A percentile compares a stretch with the other conserved stretches of the same genome.
These are phyloP conservation scores for Elaphomyces granulatus DNA, from an alignment of 495 filamentous ascomycete species.

Conservation along the genomic window DNA sequence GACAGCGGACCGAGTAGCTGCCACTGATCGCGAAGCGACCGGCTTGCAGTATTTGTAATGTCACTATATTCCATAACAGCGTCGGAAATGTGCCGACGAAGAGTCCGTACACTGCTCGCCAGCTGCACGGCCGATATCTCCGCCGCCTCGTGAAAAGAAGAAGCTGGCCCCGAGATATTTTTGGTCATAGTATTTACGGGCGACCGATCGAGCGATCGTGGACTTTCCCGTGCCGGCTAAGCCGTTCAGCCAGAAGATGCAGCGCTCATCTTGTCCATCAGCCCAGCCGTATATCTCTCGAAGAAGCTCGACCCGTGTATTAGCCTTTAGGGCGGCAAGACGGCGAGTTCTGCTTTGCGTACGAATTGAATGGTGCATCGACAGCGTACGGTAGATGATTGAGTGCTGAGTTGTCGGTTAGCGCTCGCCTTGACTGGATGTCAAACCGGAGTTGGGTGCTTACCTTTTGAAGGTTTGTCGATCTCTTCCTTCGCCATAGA, in stretches of 20 bases:
- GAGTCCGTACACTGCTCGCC: neutral
- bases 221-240: slow-evolving; percentile 34
- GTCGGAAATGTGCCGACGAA: slow-evolving; percentile 13
- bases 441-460: no score
- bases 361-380: slow-evolving; percentile 1
- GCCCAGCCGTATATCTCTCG: slow-evolving; percentile 2
- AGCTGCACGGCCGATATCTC: slow-evolving; percentile 17
- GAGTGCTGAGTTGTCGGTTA: no score
- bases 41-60: slow-evolving; percentile 12
- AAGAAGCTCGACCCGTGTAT: slow-evolving; percentile 2
- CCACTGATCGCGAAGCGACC: slow-evolving; percentile 24
- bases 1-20: slow-evolving; percentile 26
- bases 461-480: no score
- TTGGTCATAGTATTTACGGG: slow-evolving; percentile 6
- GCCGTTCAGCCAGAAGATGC: slow-evolving; percentile 3
- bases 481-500: no score
- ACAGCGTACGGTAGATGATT: neutral
- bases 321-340: neutral
- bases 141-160: slow-evolving; percentile 29
- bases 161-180: slow-evolving; percentile 13
- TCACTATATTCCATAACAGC: slow-evolving; percentile 17
- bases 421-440: no score
- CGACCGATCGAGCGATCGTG: slow-evolving; percentile 28
- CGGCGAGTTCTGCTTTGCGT: neutral
- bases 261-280: neutral